Evolutionary conservation across 345 rosid genomes (phyloP), one percentile per base, ranked within the genome.

Genomic region (Alliaria petiolata): DNA sequence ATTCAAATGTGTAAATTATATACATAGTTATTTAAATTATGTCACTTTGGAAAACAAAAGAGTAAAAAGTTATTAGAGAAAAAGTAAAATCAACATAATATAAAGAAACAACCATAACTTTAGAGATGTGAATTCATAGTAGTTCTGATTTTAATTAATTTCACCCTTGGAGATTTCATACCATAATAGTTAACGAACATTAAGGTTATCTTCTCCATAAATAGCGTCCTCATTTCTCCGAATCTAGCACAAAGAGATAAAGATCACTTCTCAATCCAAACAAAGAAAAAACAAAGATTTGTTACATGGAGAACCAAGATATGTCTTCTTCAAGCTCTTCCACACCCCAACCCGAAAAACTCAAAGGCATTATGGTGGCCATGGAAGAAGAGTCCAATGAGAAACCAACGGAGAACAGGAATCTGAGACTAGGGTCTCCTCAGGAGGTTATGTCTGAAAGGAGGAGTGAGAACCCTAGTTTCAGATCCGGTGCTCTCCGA

Each of bases 281-380:
- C 13, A 58, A 60, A 49, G 59, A 16, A 52, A 34, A 52, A 11
- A 43, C 58, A 67, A 59, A 34, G 61, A 59, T 51, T 42, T 66
- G 62, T 22, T 7, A 28, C 31, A 33, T 28, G 25, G 60, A 73
- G 54, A 58, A 66, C 65, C 62, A 67, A 66, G 42, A 11, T 25
- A 28, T 75, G 70, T 75, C 70, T 62, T 68, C 64, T 54, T 55
- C 70, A 62, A 28, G 20, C 45, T 75, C 74, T 19, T 75, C 59
- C 58, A 9, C 58, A 44, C 44, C 74, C 16, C 30, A 74, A 31
- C 15, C 67, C 11, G 39, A 67, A 28, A 35, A 11, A 15, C 42
- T 44, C 44, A 16, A 59, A 33, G 22, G 22, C 55, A 2, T 15
- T 33, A 0, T 28, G 14, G 67, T 31, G 62, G 55, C 14, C 12